A percentile compares a stretch with the other conserved stretches of the same genome.
Evolutionary conservation across 371 early-diverging fungal genomes (phyloP).

Genomic region (Rhizomucor miehei): DNA sequence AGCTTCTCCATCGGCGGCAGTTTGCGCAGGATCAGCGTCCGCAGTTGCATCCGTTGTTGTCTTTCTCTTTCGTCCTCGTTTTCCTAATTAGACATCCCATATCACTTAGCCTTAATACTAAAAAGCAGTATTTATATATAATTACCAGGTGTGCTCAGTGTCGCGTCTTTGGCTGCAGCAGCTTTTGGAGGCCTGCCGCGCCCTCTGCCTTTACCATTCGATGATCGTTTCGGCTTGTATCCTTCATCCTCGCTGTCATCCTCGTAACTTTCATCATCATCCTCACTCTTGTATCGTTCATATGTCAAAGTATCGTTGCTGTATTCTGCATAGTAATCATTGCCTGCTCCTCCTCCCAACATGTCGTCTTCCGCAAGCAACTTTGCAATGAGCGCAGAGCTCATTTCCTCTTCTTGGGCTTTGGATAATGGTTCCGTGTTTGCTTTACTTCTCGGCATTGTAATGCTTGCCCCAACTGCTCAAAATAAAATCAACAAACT

Average conservation of each 20-base stretch:
- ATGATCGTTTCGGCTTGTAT: constrained; percentile 32
- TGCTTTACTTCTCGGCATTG: no score
- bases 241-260: constrained; percentile 55
- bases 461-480: no score
- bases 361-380: constrained; percentile 68
- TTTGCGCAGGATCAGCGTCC: background rate
- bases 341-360: constrained; percentile 23
- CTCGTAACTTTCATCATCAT: constrained; percentile 47
- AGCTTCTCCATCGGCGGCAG: constrained; percentile 1
- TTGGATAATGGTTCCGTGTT: constrained; percentile 11
- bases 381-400: constrained; percentile 76
- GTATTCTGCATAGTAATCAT: constrained; percentile 64
- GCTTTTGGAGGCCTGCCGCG: constrained; percentile 4
- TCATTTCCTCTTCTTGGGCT: constrained; percentile 79
- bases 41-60: constrained; percentile 1
- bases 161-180: background rate
- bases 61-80: constrained; percentile 25
- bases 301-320: constrained; percentile 42
- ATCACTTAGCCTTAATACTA: background rate
- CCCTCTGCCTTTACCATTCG: constrained; percentile 16
- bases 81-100: background rate
- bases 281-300: constrained; percentile 20
- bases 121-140: background rate
- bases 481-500: no score
- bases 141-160: no score